A percentile compares a stretch with the other conserved stretches of the same genome.
Conservation (phyloP, 2,329 filamentous ascomycete species). For the Fusarium sp. region DNA sequence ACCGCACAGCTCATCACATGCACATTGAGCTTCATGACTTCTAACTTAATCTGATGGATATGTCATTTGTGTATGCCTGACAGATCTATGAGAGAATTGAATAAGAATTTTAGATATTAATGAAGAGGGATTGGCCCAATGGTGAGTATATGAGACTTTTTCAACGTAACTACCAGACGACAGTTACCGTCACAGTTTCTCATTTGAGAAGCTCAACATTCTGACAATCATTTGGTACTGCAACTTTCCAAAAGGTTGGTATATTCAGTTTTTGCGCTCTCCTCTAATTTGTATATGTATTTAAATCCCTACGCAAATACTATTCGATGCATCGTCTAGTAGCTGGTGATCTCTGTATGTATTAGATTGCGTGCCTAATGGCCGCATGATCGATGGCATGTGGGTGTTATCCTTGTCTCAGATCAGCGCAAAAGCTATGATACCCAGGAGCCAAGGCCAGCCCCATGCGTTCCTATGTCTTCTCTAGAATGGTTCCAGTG, state of each 20-base stretch:
- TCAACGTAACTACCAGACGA: background rate
- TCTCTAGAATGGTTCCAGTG: background rate
- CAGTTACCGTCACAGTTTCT: background rate
- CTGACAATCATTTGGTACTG: background rate
- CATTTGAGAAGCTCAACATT: background rate
- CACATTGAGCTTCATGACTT: conserved; percentile 13
- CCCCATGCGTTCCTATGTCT: conserved; percentile 9
- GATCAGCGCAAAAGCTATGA: conserved; percentile 28
- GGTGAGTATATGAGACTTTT: background rate
- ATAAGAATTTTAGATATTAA: background rate
- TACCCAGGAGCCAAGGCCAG: conserved; percentile 18
- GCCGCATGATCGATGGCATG: conserved; percentile 22
- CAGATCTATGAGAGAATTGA: background rate
- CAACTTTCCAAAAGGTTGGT: background rate
- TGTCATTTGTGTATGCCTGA: background rate
- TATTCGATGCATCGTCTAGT: background rate
- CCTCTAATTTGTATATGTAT: background rate
- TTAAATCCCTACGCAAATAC: background rate
- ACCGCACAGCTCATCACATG: conserved; percentile 8
- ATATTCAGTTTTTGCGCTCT: background rate
- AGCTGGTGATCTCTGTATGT: background rate
- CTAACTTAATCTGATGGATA: background rate
- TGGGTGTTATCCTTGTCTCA: conserved; percentile 37
- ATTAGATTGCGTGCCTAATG: conserved; percentile 15
- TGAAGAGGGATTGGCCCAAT: background rate